Base-by-base conservation (phyloP, 306 rosid species). In the Bauhinia variegata region DNA sequence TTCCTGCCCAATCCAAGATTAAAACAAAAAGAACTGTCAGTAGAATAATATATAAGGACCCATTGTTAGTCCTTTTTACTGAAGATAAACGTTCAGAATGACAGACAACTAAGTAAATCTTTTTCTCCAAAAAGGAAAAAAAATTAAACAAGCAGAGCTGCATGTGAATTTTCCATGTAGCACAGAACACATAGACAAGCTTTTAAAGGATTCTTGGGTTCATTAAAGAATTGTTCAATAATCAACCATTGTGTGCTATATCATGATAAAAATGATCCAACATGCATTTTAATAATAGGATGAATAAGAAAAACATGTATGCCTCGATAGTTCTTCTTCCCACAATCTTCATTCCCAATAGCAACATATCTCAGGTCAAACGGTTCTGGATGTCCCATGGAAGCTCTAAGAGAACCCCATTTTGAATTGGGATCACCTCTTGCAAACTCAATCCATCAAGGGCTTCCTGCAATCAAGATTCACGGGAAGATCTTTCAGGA, bases 361-460 rank as follows among this genome's bases (percentile, higher is more conserved):
- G 96, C 93, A 44, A 91, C 87, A 67, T 75, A 79, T 77, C 69
- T 81, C 33, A 91, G 71, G 69, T 91, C 87, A 74, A 86, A 91
- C 43, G 97, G 97, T 23, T 86, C 38, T 9, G 86, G 84, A 72
- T 83, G 97, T 68, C 96, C 96, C 97, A 91, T 83, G 11, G 77
- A 16, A 67, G 86, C 96, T 72, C 97, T 87, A 34, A 85, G 8
- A 19, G 88, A 78, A 18, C 96, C 97, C 96, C 97, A 91, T 47
- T 50, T 63, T 37, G 97, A 86, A 16, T 18, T 41, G 4, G 88
- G 65, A 53, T 55, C 68, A n/a, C 96, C 97, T 79, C 82, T 88
- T 0, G 97, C 97, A 76, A 91, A 91, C 79, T 91, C 96, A 19
- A 92, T 67, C 57, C 89, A 38, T 92, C 96, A 67, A 92, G 96